These are phyloP conservation scores for Penicillium coffeae DNA, from an alignment of 495 filamentous ascomycete species.

Conservation along the genomic window DNA sequence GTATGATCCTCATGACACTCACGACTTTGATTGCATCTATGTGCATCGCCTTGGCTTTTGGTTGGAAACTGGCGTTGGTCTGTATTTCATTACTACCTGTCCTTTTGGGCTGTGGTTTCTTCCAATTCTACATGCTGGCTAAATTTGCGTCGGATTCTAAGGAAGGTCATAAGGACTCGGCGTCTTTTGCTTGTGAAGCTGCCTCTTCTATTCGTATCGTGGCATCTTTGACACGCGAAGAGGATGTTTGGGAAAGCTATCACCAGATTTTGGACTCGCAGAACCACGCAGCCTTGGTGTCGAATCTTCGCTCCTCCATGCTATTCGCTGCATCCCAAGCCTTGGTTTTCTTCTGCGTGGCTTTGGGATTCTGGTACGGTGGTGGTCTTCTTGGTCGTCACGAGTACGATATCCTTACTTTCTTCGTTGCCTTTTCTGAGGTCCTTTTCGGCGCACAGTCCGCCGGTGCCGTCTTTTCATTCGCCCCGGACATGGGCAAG, in stretches of 20 bases:
- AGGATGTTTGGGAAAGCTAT: slow-evolving; percentile 70
- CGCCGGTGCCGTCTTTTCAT: slow-evolving; percentile 76
- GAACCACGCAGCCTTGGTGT: slow-evolving; percentile 52
- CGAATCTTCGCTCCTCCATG: slow-evolving; percentile 58
- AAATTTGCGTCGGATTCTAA: slow-evolving; percentile 61
- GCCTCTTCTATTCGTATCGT: slow-evolving; percentile 86
- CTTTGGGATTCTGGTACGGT: slow-evolving; percentile 88
- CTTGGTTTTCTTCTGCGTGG: slow-evolving; percentile 70
- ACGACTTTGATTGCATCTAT: slow-evolving; percentile 68
- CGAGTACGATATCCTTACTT: slow-evolving; percentile 70
- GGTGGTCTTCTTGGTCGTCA: slow-evolving; percentile 62
- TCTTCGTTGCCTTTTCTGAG: slow-evolving; percentile 74
- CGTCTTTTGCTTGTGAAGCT: slow-evolving; percentile 81
- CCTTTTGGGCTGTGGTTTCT: slow-evolving; percentile 71
- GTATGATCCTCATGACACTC: slow-evolving; percentile 65
- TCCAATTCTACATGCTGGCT: slow-evolving; percentile 73
- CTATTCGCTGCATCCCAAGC: slow-evolving; percentile 75
- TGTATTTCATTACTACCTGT: slow-evolving; percentile 71
- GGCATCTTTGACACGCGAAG: slow-evolving; percentile 76
- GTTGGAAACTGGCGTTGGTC: slow-evolving; percentile 86
- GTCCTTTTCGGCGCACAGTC: slow-evolving; percentile 76
- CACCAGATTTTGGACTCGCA: slow-evolving; percentile 59
- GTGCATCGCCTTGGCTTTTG: slow-evolving; percentile 59
- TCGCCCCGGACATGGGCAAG: slow-evolving; percentile 78
- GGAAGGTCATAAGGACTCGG: slow-evolving; percentile 64